Conservation (phyloP, 2,329 filamentous ascomycete species). For the Trichoderma guizhouense region DNA sequence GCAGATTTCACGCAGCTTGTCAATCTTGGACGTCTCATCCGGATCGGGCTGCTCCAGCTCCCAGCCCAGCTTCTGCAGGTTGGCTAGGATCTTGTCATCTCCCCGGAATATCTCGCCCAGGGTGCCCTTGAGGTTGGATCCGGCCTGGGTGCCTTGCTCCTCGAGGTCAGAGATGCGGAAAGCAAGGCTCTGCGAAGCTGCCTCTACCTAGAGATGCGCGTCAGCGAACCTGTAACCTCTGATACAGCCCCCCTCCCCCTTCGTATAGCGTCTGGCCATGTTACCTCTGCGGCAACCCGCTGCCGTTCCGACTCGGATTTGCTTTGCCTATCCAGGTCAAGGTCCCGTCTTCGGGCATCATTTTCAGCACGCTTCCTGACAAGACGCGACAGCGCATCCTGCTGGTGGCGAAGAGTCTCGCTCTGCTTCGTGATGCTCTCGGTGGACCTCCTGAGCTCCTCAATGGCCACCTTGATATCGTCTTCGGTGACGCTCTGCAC, state of each 20-base stretch:
- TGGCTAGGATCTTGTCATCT: constrained; percentile 63
- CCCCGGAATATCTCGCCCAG: constrained; percentile 51
- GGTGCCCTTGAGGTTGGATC: constrained; percentile 44
- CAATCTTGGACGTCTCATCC: constrained; percentile 51
- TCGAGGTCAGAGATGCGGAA: constrained; percentile 48
- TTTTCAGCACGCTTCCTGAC: constrained; percentile 39
- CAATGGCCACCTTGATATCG: constrained; percentile 59
- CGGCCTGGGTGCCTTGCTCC: constrained; percentile 47
- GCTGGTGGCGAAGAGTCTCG: constrained; percentile 58
- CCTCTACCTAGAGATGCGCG: constrained; percentile 40
- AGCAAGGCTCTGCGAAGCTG: constrained; percentile 45
- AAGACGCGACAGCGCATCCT: constrained; percentile 54
- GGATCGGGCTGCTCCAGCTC: constrained; percentile 54
- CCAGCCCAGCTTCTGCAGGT: constrained; percentile 62
- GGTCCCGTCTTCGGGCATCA: constrained; percentile 28
- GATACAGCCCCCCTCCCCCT: not conserved
- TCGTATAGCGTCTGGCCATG: constrained; percentile 10
- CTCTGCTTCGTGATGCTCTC: constrained; percentile 62
- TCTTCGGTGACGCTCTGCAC: constrained; percentile 54
- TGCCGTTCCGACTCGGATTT: constrained; percentile 38
- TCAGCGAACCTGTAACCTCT: not conserved
- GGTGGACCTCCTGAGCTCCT: constrained; percentile 62
- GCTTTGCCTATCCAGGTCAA: constrained; percentile 29
- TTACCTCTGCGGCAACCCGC: constrained; percentile 43
- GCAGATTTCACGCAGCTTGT: constrained; percentile 57